Base-by-base conservation (phyloP, 495 filamentous ascomycete genomes). In the Penicillium robsamsonii region DNA sequence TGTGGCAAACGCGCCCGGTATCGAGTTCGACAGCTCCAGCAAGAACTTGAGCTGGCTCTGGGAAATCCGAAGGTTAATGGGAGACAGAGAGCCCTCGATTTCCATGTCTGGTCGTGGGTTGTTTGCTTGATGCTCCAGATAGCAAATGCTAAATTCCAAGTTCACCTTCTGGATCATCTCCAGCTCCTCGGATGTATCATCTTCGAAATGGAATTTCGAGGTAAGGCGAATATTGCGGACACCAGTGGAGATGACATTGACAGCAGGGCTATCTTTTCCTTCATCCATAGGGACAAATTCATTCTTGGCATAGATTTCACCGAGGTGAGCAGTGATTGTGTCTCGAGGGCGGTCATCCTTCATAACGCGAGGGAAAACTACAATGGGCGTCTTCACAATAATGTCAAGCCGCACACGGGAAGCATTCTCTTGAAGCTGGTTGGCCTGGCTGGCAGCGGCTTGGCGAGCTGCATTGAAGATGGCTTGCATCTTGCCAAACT, bases 401-500 rank as follows among this genome's bases (percentile, higher is more conserved):
- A 98, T 82, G 65, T 97, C 94, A 58, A 98, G 96, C 62, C 94
- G 89, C 76, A 97, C 89, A 54, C 89, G 89, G 61, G 85, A 88
- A 4, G 88, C 89, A 67, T 85, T 91, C 61, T 97, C 86, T 64
- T 97, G 93, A 11, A 98, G 79, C 68, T 97, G 90, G 47, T 82
- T 95, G 7, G 94, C 94, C 69, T 96, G 92, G 56, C 89, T 92
- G 24, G 92, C 89, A n/a, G 94, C 94, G 49, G 94, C 94, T 70
- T 92, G 90, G 24, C 95, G 84, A 20, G 94, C 94, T 18, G 94
- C 93, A 69, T 98, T 97, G 79, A 96, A 97, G 46, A 98, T 92
- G 22, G 94, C 92, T 71, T 97, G 94, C 94, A 98, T 98, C 73
- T 96, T 96, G 55, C 94, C 94, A 65, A 98, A 98, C 62, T 98